phyloP scores from a whole-genome alignment of 2,329 filamentous ascomycete species.

The Torrubiellomyces zombiae region DNA sequence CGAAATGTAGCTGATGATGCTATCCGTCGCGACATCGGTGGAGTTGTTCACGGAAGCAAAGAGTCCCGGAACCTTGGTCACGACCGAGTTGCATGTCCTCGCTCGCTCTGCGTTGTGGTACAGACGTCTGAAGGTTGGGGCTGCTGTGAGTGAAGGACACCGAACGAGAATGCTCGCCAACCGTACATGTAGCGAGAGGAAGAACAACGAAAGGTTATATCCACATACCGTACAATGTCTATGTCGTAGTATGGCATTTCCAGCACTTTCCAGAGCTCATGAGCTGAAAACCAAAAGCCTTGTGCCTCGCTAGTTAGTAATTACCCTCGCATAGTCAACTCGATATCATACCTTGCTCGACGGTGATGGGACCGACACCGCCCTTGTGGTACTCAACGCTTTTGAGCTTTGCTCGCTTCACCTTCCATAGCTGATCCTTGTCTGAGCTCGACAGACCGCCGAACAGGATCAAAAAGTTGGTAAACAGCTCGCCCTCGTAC shows the following conservation, averaged over 20 bases:
- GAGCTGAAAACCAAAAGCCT: conserved; percentile 24
- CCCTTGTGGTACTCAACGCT: conserved; percentile 19
- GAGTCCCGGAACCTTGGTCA: conserved; percentile 19
- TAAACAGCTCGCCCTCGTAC: conserved; percentile 25
- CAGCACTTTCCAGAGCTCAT: conserved; percentile 24
- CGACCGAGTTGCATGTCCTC: conserved; percentile 23
- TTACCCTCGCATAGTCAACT: too few species aligned
- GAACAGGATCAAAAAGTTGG: conserved; percentile 23
- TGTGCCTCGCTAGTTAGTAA: not conserved
- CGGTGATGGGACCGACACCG: conserved; percentile 21
- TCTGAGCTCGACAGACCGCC: conserved; percentile 14
- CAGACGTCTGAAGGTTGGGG: too few species aligned
- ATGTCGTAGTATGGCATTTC: conserved; percentile 25
- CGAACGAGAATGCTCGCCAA: too few species aligned
- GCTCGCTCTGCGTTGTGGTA: conserved; percentile 22
- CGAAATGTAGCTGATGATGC: conserved; percentile 23
- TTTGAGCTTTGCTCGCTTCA: conserved; percentile 19
- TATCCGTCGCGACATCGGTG: conserved; percentile 17
- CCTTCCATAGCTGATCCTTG: conserved; percentile 19
- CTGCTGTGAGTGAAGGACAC: too few species aligned
- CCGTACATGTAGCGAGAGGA: too few species aligned
- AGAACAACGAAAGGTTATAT: too few species aligned
- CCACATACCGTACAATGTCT: conserved; percentile 17
- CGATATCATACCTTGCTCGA: conserved; percentile 20
- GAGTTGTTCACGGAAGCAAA: conserved; percentile 26